Base-by-base conservation (phyloP, 139 green algal species). In the Haematococcus sp. region DNA sequence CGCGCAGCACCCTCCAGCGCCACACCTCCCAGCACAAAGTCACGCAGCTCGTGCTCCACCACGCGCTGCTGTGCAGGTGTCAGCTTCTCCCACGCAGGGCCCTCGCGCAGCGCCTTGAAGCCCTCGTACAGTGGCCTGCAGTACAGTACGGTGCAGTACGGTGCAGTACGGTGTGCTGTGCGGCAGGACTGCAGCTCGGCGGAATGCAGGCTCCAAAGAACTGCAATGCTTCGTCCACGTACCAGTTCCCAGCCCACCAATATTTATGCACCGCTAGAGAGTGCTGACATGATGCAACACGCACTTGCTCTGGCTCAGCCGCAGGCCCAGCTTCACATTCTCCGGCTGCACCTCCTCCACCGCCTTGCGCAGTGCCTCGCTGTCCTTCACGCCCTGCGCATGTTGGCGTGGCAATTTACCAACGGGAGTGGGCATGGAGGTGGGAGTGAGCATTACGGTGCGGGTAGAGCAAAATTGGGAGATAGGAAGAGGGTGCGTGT, bases 271-370 rank as follows among this genome's bases (percentile, higher is more conserved):
- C n/a, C n/a, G n/a, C n/a, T n/a, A n/a, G n/a, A n/a, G n/a, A n/a
- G n/a, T n/a, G n/a, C n/a, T n/a, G n/a, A n/a, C n/a, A n/a, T n/a
- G n/a, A n/a, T n/a, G n/a, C n/a, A n/a, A n/a, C n/a, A 17, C 49
- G 9, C 68, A 81, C 76, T 46, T 76, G 80, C 79, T 90, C 87
- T 98, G 94, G 25, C 81, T 83, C 33, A 98, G 78, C 20, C 93
- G 82, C 68, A 97, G 89, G 31, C 76, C 79, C 7, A 98, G 81
- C 64, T 89, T 91, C 19, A 98, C 95, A 27, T 86, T 88, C 80
- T 97, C 91, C 4, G 94, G 94, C 84, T 98, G 94, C 61, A 98
- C 89, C 80, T 94, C 90, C 76, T 98, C 95, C 2, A 97, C 91
- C 1, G 94, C 94, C 66, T 88, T 89, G 33, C 94, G 90, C 67